A percentile compares a stretch with the other conserved stretches of the same genome.
phyloP scores from a whole-genome alignment of 140 eudicot species.

The Erigeron philadelphicus region DNA sequence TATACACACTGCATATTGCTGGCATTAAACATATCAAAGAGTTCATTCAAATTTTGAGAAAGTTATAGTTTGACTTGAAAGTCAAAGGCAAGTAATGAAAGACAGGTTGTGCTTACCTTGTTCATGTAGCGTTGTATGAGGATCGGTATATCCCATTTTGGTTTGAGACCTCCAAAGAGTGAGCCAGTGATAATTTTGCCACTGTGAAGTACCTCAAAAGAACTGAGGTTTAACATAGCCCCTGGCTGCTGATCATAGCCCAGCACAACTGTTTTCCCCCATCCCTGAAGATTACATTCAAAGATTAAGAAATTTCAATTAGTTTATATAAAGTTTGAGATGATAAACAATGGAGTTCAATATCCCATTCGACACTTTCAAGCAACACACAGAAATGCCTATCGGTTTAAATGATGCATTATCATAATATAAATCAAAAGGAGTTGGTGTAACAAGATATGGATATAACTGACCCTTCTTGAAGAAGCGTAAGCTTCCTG shows the following conservation, averaged over 20 bases:
- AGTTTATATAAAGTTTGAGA: not conserved
- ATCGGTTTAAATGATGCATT: not conserved
- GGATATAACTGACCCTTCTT: slow-evolving; percentile 43
- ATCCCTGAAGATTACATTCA: slow-evolving; percentile 42
- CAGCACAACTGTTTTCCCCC: slow-evolving; percentile 74
- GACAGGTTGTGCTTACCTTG: slow-evolving; percentile 37
- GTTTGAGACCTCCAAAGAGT: slow-evolving; percentile 66
- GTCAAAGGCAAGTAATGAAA: not conserved
- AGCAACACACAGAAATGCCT: not conserved
- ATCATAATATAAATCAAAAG: not conserved
- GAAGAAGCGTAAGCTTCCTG: slow-evolving; percentile 68
- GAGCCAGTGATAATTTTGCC: slow-evolving; percentile 55
- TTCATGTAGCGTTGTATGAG: slow-evolving; percentile 59
- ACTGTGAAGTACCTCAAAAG: slow-evolving; percentile 36
- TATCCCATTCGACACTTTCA: not conserved
- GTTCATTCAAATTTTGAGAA: not conserved
- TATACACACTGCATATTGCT: no score
- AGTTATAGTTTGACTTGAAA: not conserved
- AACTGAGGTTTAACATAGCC: slow-evolving; percentile 36
- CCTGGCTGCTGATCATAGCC: slow-evolving; percentile 55
- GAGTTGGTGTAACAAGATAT: not conserved
- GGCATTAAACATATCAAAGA: not conserved
- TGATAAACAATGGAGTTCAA: not conserved
- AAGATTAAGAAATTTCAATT: not conserved
- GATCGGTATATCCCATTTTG: slow-evolving; percentile 55